Evolutionary conservation across 441 rosid species (phyloP), one percentile per base, ranked within the genome.

Genomic region (Omphalea diandra): DNA sequence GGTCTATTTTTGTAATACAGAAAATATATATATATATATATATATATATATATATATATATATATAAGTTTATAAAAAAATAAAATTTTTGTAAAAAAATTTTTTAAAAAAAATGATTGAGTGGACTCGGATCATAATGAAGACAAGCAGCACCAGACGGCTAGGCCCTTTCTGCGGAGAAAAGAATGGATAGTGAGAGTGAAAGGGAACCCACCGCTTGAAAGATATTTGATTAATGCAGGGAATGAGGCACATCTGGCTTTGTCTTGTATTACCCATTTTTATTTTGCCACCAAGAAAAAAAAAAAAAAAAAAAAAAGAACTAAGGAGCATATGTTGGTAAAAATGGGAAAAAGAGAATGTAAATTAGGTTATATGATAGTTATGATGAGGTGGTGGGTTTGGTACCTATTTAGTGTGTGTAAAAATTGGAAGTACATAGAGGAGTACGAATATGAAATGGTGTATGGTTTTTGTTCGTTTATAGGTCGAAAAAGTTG

Each of bases 131-230:
- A 18, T 67, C 54, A 69, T 71, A 79, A 77, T 68, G 67, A 77
- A 52, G 84, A 86, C 88, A 81, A 76, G 77, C 74, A 73, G 83
- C 82, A 83, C 75, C 74, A 70, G 85, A 84, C 87, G 90, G 74
- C 77, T 68, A 72, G 75, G 85, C 77, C 86, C 87, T 85, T 88
- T 86, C 73, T 61, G 80, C 75, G 49, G 65, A 10, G 20, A 49
- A 61, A 62, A 59, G 63, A 73, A 38, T 15, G 40, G 58, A 61
- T 2, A 20, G 64, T 40, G 59, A 64, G 35, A 67, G n/a, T 24
- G 65, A 49, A 40, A 38, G 58, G 55, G 53, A 44, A 27, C 26
- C 75, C 70, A 65, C 17, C 55, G n/a, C n/a, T n/a, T n/a, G n/a
- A n/a, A 7, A 9, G n/a, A 27, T 63, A 15, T 26, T 8, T 65